Evolutionary conservation across 805 yeast genomes (phyloP), one percentile per base, ranked within the genome.

Genomic region (Torulaspora franciscae): DNA sequence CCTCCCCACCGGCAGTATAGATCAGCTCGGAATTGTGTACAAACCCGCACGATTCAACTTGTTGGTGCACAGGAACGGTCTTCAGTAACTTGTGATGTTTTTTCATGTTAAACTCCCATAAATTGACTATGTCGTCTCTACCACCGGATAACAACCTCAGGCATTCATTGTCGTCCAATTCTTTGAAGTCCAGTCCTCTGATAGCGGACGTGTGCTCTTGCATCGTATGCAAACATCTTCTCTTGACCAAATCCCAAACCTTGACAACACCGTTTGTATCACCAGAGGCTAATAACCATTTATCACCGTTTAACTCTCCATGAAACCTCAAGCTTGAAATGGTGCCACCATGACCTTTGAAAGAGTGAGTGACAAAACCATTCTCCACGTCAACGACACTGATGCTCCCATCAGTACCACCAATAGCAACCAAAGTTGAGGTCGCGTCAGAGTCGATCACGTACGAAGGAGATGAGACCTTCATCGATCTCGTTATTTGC

Each of bases 331-430:
- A 64, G 3, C 93, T 79, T 37, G 95, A 83, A 32, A 91, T 74
- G 2, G 95, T 84, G 9, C 93, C 82, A 15, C 96, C 95, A 63
- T 93, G 99, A 1, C 99, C 98, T 63, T 85, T 84, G 46, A 93
- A 74, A 10, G 87, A 81, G 65, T 93, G 99, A 0, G 99, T 93
- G 3, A 84, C 78, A 52, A 76, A 87, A 1, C 93, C 90, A 28
- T 89, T 89, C 51, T 81, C 90, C 29, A 93, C 75, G 64, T 93
- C 99, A 83, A 95, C 89, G 1, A 93, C 95, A 36, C 86, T 81
- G 13, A 90, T 84, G 33, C 81, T 76, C 38, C 99, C 98, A 65
- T 93, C 99, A 0, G 97, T 85, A 37, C 95, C 89, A 32, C 99
- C 99, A 59, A 93, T 81, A 14, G 96, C 95, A 58, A 90, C 78